Base-by-base conservation (phyloP, 2,329 filamentous ascomycete species). In the Elsinoe perseae region DNA sequence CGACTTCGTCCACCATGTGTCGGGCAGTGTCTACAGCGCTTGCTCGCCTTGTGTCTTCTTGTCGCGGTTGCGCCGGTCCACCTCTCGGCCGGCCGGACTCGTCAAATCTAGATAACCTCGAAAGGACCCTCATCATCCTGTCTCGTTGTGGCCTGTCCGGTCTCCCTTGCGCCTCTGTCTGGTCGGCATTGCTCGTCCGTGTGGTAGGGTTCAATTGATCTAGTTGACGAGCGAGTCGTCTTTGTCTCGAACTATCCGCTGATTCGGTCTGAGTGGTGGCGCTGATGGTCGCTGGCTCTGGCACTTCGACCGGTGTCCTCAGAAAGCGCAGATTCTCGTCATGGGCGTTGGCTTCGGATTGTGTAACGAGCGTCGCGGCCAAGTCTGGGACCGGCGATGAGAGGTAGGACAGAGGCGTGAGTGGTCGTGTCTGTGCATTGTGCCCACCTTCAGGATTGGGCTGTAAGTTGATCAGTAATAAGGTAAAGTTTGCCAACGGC, bases 241-340 rank as follows among this genome's bases (percentile, higher is more conserved):
- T 28, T 14, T 52, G 48, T 25, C 48, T n/a, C 9, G 48, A 52
- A 32, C 5, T 52, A 6, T 52, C 48, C 10, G 28, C 18, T 12
- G 30, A 16, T n/a, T 34, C 48, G 12, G 28, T 38, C 48, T 52
- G 48, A 7, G 32, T 52, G 7, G 44, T 32, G 18, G 48, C 28
- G 27, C 48, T 52, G 10, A n/a, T 36, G 8, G 20, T 32, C 14
- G 48, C 18, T 52, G 32, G 28, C 18, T 52, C 28, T 9, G 18
- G 16, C 16, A 18, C 4, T 50, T 73, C 70, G 50, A 70, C 59
- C 16, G 68, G 66, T 30, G 67, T 72, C 55, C 78, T 75, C 55
- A 81, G 69, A 60, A 79, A 79, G 64, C 67, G 74, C 61, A 77
- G 68, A 66, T 79, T 80, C 59, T 75, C 77, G 64, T 75, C 68